phyloP scores from a whole-genome alignment of 306 rosid genomes.

The Crataegus laevigata region DNA sequence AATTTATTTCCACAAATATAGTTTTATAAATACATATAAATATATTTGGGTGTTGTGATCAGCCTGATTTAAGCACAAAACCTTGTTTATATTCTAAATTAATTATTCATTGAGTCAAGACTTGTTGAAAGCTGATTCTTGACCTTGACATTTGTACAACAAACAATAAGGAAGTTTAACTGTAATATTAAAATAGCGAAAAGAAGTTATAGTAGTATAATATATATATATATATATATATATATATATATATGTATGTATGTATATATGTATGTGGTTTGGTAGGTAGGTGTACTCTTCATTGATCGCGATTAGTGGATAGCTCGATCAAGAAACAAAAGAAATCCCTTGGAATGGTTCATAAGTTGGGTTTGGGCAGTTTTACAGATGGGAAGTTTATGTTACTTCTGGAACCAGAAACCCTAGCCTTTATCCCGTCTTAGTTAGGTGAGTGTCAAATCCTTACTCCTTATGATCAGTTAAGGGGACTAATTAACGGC shows the following conservation, averaged over 20 bases:
- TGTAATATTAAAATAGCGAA: neutral
- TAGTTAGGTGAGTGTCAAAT: conserved; percentile 8
- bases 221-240: neutral
- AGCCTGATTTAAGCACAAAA: neutral
- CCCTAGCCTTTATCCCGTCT: neutral
- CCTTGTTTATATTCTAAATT: neutral
- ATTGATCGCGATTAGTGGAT: conserved; percentile 9
- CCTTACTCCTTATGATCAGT: neutral
- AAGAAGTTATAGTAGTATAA: neutral
- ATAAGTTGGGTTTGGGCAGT: conserved; percentile 44
- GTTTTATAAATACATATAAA: neutral
- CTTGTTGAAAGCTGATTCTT: neutral
- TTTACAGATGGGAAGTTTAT: conserved; percentile 42
- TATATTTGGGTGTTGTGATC: neutral
- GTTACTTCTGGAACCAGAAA: conserved; percentile 44
- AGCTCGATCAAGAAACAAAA: conserved; percentile 15
- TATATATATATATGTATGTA: neutral
- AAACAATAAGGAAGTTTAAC: neutral
- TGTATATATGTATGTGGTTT: neutral
- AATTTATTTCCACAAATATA: neutral
- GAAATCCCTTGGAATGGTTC: conserved; percentile 29
- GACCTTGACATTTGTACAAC: neutral
- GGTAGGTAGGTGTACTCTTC: conserved; percentile 41
- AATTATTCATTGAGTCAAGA: neutral
- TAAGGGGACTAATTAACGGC: neutral